Evolutionary conservation across 2,329 filamentous ascomycete genomes (phyloP), one percentile per base, ranked within the genome.

Genomic region (Pezicula radicicola): DNA sequence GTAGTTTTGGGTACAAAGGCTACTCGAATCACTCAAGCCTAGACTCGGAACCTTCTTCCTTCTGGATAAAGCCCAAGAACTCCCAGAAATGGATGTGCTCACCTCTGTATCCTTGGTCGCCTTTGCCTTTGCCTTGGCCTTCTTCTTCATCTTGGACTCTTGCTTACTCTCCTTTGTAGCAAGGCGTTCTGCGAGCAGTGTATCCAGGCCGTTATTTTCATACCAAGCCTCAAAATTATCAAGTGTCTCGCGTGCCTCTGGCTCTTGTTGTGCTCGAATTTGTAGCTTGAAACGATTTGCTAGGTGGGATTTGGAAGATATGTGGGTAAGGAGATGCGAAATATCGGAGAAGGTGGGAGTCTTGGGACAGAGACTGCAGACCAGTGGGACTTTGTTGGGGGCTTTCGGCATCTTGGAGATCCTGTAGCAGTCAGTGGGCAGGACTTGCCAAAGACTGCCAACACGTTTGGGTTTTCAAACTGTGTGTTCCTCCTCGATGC

Each of bases 281-380:
- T 90, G 86, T 48, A 91, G 79, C 64, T 90, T 91, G 73, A 92
- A 95, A 63, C 89, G 85, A 66, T 90, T 82, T 54, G 91, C 85
- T 33, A 97, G 75, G 68, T 97, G 93, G n/a, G 88, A 88, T 68
- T 97, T 97, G 58, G 92, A 97, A 54, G 88, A 84, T 56, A 97
- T 83, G 66, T 97, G 93, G 12, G 93, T 97, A 65, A 97, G 81
- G 36, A 97, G 77, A 69, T 97, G 93, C 33, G 92, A 96, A 42
- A 91, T 78, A 70, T 97, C 93, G 51, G 91, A 96, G 72, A 97
- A 97, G 28, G 73, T 81, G 37, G 90, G 89, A 55, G 80, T 80
- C 60, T 87, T 89, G 35, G 88, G 87, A 68, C 93, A 97, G 60
- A 96, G 86, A 64, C 79, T 85, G 81, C 93, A 97, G 60, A 83